Base-by-base conservation (phyloP, 768 basidiomycete species). In the Tulasnella sp. region DNA sequence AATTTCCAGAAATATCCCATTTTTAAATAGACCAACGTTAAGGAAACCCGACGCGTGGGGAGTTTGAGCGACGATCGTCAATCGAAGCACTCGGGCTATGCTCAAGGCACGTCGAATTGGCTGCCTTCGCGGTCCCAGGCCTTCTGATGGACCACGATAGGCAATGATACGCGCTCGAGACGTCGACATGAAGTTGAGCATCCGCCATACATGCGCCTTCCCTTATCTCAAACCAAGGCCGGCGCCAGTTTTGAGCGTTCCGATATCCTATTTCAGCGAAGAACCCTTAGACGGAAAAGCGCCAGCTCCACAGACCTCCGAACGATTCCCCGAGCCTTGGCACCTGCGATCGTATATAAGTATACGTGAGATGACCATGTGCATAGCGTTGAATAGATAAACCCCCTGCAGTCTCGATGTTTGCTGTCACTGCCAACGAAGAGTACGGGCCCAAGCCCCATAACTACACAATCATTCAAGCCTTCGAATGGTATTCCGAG, bases 401-500 rank as follows among this genome's bases (percentile, higher is more conserved):
- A 60, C 58, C 6, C 31, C 58, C 31, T 31, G 5, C 58, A n/a
- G 12, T 60, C 58, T 31, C 31, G 8, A 60, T 60, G 58, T 60
- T 60, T 60, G 58, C 58, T 60, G 31, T 31, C 58, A 60, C 58
- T 28, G 58, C 58, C 58, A 60, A 60, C 58, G 58, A 60, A n/a
- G 58, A n/a, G 31, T 79, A 79, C 37, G 64, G 72, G 41, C 42
- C 46, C 28, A 77, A 79, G 40, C 34, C n/a, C 2, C 78, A 79
- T 20, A 79, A 79, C 31, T 77, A 78, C n/a, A 78, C 77, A 7
- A 54, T 74, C 28, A 40, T 80, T 24, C 79, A 80, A 74, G 79
- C 79, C 18, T 80, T 80, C 48, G 79, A 80, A 75, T 80, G 79
- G 81, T 81, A 81, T 73, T 60, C 64, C 44, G 80, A 81, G 50